Evolutionary conservation across 108 stramenopile genomes (phyloP).

Genomic region (Cyclotella baltica): DNA sequence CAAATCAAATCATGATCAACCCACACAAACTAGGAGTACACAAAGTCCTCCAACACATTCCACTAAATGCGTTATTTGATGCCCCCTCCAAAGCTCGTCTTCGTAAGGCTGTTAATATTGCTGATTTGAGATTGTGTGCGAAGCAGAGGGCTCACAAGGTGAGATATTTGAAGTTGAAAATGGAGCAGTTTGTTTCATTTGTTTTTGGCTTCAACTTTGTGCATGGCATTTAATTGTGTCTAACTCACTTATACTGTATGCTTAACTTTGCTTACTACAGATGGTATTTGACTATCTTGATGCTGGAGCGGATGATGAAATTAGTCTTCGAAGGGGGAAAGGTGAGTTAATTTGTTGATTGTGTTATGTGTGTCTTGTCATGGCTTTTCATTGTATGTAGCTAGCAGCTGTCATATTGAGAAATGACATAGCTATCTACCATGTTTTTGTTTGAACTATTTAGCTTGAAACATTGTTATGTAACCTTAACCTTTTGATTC

Average conservation of each 20-base stretch:
- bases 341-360: not conserved
- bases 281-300: slow-evolving; percentile 96
- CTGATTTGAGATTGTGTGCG: slow-evolving; percentile 87
- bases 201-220: too few relatives aligned
- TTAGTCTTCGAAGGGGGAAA: slow-evolving; percentile 83
- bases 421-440: too few relatives aligned
- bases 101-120: slow-evolving; percentile 90
- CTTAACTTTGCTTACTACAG: slow-evolving; percentile 46
- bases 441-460: too few relatives aligned
- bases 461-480: not conserved
- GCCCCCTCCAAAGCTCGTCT: slow-evolving; percentile 81
- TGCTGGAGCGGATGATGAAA: slow-evolving; percentile 93
- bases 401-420: too few relatives aligned
- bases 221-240: too few relatives aligned
- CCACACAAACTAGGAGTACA: slow-evolving; percentile 91
- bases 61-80: slow-evolving; percentile 88
- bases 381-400: not conserved
- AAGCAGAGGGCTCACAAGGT: slow-evolving; percentile 92
- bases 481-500: not conserved
- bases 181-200: not conserved
- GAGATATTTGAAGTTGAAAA: slow-evolving; percentile 16
- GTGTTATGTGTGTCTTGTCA: not conserved
- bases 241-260: too few relatives aligned
- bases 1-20: slow-evolving; percentile 34
- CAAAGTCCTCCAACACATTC: slow-evolving; percentile 90